Evolutionary conservation across 805 yeast species (phyloP).

Genomic region (Candida jianshihensis): DNA sequence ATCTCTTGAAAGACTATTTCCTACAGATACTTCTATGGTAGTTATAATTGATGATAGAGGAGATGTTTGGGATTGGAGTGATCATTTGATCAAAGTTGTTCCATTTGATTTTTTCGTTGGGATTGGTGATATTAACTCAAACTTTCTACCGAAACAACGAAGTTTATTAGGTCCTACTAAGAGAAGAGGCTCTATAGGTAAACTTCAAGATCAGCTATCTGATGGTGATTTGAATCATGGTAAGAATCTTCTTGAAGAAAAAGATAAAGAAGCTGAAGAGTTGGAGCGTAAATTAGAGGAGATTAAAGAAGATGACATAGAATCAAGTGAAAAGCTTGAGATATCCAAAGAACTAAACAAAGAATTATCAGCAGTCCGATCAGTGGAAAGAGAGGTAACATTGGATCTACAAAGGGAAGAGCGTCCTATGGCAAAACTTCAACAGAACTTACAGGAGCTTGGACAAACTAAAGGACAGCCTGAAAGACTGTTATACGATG

Average conservation of each 20-base stretch:
- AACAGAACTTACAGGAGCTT: conserved; percentile 52
- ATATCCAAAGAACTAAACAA: conserved; percentile 29
- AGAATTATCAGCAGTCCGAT: conserved; percentile 23
- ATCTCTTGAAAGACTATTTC: conserved; percentile 80
- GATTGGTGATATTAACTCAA: conserved; percentile 93
- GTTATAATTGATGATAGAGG: conserved; percentile 96
- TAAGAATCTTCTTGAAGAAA: conserved; percentile 9
- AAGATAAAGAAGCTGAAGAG: conserved; percentile 23
- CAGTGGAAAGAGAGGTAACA: conserved; percentile 57
- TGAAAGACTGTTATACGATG: conserved; percentile 55
- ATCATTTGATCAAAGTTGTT: conserved; percentile 82
- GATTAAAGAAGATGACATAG: conserved; percentile 24
- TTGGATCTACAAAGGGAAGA: conserved; percentile 76
- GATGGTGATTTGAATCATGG: conserved; percentile 10
- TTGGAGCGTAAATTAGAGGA: conserved; percentile 21
- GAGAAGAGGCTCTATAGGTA: conserved; percentile 49
- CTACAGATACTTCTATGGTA: conserved; percentile 95
- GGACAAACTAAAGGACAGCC: conserved; percentile 7
- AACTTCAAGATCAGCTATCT: conserved; percentile 40
- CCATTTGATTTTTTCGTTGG: conserved; percentile 97
- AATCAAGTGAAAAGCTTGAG: conserved; percentile 6
- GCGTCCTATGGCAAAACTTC: conserved; percentile 79
- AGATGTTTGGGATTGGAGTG: conserved; percentile 98
- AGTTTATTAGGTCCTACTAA: conserved; percentile 54
- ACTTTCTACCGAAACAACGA: conserved; percentile 79